These are phyloP conservation scores for Trypanosoma avium DNA, from an alignment of 208 protist genomes.

Conservation along the genomic window DNA sequence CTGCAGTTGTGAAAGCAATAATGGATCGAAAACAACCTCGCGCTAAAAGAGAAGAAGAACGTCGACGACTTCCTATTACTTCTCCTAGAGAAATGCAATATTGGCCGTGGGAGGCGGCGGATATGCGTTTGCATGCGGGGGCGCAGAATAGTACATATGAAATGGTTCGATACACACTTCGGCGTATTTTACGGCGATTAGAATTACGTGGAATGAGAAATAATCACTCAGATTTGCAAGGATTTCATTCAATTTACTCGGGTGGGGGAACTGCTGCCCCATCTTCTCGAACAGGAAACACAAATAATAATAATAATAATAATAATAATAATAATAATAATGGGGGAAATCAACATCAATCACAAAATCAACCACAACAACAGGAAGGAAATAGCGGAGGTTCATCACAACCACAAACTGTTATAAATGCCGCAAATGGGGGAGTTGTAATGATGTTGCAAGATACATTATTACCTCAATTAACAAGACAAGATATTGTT, in stretches of 20 bases:
- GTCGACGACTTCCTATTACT: neutral
- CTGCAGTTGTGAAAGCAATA: neutral
- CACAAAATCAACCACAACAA: too few relatives aligned
- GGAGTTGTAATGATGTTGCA: neutral
- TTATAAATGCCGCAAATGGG: neutral
- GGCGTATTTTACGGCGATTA: constrained; percentile 4
- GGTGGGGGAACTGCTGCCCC: too few relatives aligned
- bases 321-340: too few relatives aligned
- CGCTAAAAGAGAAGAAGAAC: neutral
- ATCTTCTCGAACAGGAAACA: neutral
- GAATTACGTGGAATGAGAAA: neutral
- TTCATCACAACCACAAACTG: neutral
- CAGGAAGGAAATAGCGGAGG: too few relatives aligned
- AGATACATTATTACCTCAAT: neutral
- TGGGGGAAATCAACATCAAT: too few relatives aligned
- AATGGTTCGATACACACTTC: constrained; percentile 16
- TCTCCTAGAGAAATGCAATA: constrained; percentile 17
- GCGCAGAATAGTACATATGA: constrained; percentile 14
- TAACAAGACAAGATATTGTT: constrained; percentile 14
- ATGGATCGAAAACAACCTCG: neutral
- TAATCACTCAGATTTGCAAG: constrained; percentile 19
- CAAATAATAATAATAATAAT: neutral
- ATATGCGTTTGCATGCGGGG: constrained; percentile 6
- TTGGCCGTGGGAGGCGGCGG: constrained; percentile 14
- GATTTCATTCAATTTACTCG: too few relatives aligned